Base-by-base conservation (phyloP, 768 basidiomycete genomes). In the Rubroboletus pulcherrimus region DNA sequence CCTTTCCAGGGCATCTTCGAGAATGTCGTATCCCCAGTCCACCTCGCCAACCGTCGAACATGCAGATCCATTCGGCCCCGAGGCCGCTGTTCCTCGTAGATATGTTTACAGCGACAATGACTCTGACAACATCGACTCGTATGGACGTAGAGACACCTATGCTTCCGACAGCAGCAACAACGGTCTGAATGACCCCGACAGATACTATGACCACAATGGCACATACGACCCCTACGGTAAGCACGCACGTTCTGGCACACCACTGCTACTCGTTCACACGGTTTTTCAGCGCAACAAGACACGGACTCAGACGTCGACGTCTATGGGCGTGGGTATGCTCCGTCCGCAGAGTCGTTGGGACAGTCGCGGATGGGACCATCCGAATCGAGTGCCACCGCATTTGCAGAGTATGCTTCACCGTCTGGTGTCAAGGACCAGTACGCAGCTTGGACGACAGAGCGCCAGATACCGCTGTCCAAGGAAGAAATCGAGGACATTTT, bases 401-500 rank as follows among this genome's bases (percentile, higher is more conserved):
- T 85, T 63, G 75, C 79, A 57, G 90, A 92, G 52, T 83, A 85
- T 56, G 73, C 73, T 37, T 76, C 77, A 12, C 71, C 80, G 4
- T 73, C 77, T 31, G 83, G 83, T 51, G 81, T 68, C 6, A 82
- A 85, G 45, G 94, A 98, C 63, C 85, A 93, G 38, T 98, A 98
- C 68, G 91, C 96, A 0, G 93, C 96, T 1, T 99, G 97, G 97
- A 86, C 85, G 10, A 73, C 85, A 39, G 97, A 98, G 49, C 86
- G 91, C 14, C 86, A 90, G 62, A 97, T 98, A 58, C 96, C 96
- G n/a, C 78, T 99, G 14, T 95, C 93, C 19, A 98, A 98, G 78
- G 97, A 99, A 73, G 97, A 98, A 77, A 98, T 98, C 53, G 96
- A 98, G 71, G 97, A 99, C 69, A 92, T 99, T 48, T 92, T 98